These are phyloP conservation scores for Colletotrichum salicis DNA, from an alignment of 2,329 filamentous ascomycete genomes.

Conservation along the genomic window DNA sequence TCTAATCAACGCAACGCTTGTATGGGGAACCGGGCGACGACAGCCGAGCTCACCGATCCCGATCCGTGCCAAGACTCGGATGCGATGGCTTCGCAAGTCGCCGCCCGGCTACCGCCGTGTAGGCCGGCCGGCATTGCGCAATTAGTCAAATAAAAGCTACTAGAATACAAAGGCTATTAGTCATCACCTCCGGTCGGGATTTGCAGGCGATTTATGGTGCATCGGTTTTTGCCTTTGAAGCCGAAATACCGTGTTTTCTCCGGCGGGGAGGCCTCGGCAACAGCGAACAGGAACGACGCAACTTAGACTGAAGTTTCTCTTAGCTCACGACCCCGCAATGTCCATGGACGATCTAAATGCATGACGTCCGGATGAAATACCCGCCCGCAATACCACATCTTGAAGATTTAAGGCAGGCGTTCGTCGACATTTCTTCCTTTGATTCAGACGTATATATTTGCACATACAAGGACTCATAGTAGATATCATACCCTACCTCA, in stretches of 20 bases:
- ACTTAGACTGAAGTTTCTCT: slow-evolving; percentile 19
- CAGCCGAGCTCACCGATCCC: neutral
- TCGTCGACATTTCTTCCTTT: neutral
- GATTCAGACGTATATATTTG: neutral
- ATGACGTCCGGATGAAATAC: slow-evolving; percentile 26
- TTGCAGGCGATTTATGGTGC: neutral
- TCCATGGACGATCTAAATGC: neutral
- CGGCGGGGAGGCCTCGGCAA: slow-evolving; percentile 23
- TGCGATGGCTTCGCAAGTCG: neutral
- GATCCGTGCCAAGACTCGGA: neutral
- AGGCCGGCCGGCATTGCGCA: neutral
- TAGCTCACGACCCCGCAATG: slow-evolving; percentile 33
- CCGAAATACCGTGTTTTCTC: slow-evolving; percentile 35
- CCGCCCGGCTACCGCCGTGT: neutral
- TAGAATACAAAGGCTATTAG: neutral
- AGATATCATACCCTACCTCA: neutral
- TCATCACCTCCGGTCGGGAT: slow-evolving; percentile 3
- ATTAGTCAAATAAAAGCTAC: neutral
- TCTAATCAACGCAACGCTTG: neutral
- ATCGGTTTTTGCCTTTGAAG: neutral
- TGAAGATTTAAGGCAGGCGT: neutral
- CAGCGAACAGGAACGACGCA: slow-evolving; percentile 2
- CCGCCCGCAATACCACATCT: neutral
- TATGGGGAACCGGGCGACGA: neutral
- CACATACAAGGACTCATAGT: neutral